A percentile compares a stretch with the other conserved stretches of the same genome.
Conservation (phyloP, 768 basidiomycete species). For the Mycena sanguinolenta region DNA sequence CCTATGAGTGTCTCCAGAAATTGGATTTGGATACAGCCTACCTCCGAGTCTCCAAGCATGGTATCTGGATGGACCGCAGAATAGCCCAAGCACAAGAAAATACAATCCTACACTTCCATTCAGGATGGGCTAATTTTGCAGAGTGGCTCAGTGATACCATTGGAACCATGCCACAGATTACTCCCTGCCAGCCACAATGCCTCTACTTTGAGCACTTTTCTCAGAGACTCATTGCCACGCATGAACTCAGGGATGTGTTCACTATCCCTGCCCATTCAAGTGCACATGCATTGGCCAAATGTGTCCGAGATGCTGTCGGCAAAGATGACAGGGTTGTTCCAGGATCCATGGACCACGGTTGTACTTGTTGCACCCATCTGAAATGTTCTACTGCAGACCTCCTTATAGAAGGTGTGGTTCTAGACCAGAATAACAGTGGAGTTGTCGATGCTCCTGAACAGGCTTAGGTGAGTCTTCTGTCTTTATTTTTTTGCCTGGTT, state of each 20-base stretch:
- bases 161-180: slow-evolving; percentile 20
- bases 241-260: slow-evolving; percentile 22
- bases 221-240: slow-evolving; percentile 36
- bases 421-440: background rate
- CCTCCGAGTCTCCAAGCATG: slow-evolving; percentile 43
- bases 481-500: background rate
- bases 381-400: background rate
- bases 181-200: slow-evolving; percentile 40
- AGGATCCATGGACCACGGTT: background rate
- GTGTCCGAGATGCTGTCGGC: slow-evolving; percentile 35
- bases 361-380: background rate
- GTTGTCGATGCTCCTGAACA: background rate
- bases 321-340: slow-evolving; percentile 29
- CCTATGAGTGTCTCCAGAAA: slow-evolving; percentile 3
- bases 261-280: slow-evolving; percentile 31
- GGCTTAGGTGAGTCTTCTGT: background rate
- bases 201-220: slow-evolving; percentile 45
- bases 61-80: slow-evolving; percentile 40
- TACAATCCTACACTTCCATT: slow-evolving; percentile 39
- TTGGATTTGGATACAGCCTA: slow-evolving; percentile 36
- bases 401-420: background rate
- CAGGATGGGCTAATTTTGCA: slow-evolving; percentile 46
- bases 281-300: slow-evolving; percentile 9
- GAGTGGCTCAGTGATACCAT: slow-evolving; percentile 40
- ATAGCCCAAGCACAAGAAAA: slow-evolving; percentile 42